These are phyloP conservation scores for Cryphonectria parasitica DNA, from an alignment of 2,329 filamentous ascomycete genomes.

Conservation along the genomic window DNA sequence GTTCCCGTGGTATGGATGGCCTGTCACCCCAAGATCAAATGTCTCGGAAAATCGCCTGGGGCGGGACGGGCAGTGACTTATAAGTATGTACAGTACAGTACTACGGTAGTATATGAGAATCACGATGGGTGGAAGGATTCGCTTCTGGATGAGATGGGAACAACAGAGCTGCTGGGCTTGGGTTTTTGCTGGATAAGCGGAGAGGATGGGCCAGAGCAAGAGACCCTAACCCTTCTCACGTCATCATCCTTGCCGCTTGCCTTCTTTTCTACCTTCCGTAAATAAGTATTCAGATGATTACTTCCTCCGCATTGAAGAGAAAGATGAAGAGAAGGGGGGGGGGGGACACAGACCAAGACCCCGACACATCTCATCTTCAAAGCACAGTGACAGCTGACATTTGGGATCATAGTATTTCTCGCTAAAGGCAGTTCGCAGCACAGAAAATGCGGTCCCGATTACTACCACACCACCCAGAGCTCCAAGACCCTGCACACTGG, in stretches of 20 bases:
- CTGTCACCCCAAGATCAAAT: constrained; percentile 1
- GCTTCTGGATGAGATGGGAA: background rate
- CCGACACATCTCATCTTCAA: background rate
- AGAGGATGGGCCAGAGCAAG: background rate
- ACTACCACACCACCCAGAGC: background rate
- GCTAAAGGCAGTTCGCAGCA: constrained; percentile 7
- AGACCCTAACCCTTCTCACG: constrained; percentile 6
- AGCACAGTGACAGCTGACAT: constrained; percentile 1
- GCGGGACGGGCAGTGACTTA: background rate
- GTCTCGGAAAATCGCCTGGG: background rate
- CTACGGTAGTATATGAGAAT: background rate
- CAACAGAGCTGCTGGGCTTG: background rate
- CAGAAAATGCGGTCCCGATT: background rate
- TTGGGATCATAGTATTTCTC: background rate
- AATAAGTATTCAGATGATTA: background rate
- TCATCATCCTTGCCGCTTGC: background rate
- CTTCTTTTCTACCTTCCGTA: background rate
- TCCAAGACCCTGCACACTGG: background rate
- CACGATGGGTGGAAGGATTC: background rate
- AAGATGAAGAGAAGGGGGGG: background rate
- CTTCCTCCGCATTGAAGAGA: background rate
- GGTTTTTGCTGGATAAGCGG: background rate
- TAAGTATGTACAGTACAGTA: background rate
- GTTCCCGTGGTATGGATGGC: background rate
- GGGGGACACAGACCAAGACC: no score